Conservation (phyloP, 1,139 yeast species). For the Tardiomyces depauwii region DNA sequence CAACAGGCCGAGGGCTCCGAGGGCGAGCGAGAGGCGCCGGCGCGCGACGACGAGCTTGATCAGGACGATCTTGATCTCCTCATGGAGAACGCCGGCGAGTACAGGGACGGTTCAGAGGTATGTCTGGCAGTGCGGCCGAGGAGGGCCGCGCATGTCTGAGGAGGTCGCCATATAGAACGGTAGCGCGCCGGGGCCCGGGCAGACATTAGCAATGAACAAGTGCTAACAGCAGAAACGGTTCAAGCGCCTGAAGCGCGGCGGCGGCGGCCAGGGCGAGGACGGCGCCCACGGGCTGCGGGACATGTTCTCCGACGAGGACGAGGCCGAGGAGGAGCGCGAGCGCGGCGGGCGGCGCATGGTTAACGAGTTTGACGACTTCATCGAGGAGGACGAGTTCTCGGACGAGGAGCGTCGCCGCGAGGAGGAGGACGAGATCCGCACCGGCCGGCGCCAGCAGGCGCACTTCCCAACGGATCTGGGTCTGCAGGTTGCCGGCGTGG, state of each 20-base stretch:
- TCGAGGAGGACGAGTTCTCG: conserved; percentile 92
- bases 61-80: conserved; percentile 91
- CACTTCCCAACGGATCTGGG: conserved; percentile 28
- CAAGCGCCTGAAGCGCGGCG: conserved; percentile 68
- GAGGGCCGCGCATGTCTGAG: too few species aligned
- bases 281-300: conserved; percentile 45
- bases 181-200: too few species aligned
- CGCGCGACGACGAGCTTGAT: conserved; percentile 57
- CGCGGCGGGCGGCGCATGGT: conserved; percentile 26
- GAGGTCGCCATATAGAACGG: too few species aligned
- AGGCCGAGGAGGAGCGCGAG: conserved; percentile 31
- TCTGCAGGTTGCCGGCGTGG: conserved; percentile 63
- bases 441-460: conserved; percentile 23
- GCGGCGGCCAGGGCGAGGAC: conserved; percentile 19
- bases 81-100: conserved; percentile 80
- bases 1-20: conserved; percentile 7
- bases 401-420: conserved; percentile 51
- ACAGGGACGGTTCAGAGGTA: conserved; percentile 24
- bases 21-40: conserved; percentile 16
- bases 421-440: conserved; percentile 17
- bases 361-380: conserved; percentile 87
- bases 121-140: too few species aligned
- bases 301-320: conserved; percentile 81
- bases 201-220: too few species aligned
- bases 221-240: conserved; percentile 33